These are phyloP conservation scores for Erigeron philadelphicus DNA, from an alignment of 140 eudicot species.

Conservation along the genomic window DNA sequence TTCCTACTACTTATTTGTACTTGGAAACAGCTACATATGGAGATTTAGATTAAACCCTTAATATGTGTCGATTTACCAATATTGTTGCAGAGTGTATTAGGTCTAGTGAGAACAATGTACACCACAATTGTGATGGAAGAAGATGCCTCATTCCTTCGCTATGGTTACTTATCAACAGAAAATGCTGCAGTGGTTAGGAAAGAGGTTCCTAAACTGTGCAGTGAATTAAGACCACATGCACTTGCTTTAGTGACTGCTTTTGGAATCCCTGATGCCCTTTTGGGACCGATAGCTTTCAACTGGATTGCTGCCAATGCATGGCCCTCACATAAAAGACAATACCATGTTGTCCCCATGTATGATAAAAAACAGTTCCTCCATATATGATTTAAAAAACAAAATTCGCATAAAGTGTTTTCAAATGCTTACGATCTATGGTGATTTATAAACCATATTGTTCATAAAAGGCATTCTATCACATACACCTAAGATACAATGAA, in stretches of 20 bases:
- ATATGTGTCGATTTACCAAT: neutral
- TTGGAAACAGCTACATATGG: neutral
- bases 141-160: conserved; percentile 79
- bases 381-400: neutral
- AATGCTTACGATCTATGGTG: neutral
- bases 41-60: neutral
- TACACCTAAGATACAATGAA: neutral
- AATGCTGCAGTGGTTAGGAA: conserved; percentile 73
- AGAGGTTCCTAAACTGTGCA: conserved; percentile 71
- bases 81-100: conserved; percentile 54
- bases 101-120: conserved; percentile 66
- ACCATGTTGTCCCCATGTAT: neutral
- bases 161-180: conserved; percentile 61
- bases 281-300: conserved; percentile 83
- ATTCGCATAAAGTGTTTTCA: neutral
- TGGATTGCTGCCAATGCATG: conserved; percentile 89
- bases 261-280: conserved; percentile 88
- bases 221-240: conserved; percentile 84
- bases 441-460: neutral
- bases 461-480: neutral
- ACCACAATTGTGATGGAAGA: conserved; percentile 64
- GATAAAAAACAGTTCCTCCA: conserved; percentile 1
- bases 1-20: too few relatives aligned
- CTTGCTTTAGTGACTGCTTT: conserved; percentile 72
- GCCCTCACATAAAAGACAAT: conserved; percentile 36